phyloP scores from a whole-genome alignment of 495 filamentous ascomycete genomes.

The Articulospora tetracladia region DNA sequence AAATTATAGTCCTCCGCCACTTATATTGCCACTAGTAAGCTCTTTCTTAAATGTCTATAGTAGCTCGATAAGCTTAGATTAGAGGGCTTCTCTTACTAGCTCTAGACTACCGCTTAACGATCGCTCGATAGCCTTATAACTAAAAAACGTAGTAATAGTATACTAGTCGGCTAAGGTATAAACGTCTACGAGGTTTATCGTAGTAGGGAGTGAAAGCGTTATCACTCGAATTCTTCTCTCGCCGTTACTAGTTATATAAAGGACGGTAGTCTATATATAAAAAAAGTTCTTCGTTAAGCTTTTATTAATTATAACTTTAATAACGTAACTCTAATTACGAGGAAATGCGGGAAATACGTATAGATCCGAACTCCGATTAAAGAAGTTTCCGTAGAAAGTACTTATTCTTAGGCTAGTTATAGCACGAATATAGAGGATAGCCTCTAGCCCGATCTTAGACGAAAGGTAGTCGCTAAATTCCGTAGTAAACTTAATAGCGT shows the following conservation, averaged over 20 bases:
- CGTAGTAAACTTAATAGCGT: conserved; percentile 93
- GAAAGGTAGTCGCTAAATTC: conserved; percentile 97
- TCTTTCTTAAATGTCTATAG: conserved; percentile 96
- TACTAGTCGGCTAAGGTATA: conserved; percentile 94
- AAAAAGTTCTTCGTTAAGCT: conserved; percentile 82
- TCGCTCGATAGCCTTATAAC: conserved; percentile 94
- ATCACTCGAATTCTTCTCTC: conserved; percentile 91
- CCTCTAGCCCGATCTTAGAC: conserved; percentile 92
- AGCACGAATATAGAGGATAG: conserved; percentile 90
- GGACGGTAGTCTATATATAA: conserved; percentile 92
- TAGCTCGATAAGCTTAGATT: conserved; percentile 85
- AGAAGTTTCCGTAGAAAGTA: conserved; percentile 99
- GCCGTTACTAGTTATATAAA: conserved; percentile 97
- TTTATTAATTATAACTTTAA: conserved; percentile 98
- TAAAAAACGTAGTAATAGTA: conserved; percentile 90
- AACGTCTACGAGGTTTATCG: conserved; percentile 80
- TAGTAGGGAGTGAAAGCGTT: conserved; percentile 90
- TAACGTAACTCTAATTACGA: conserved; percentile 95
- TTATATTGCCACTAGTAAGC: conserved; percentile 91
- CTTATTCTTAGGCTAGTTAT: conserved; percentile 95
- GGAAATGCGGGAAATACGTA: conserved; percentile 98
- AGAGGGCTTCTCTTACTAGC: conserved; percentile 81
- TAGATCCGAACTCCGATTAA: conserved; percentile 96
- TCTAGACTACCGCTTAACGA: conserved; percentile 82
- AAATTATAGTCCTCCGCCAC: conserved; percentile 88